Evolutionary conservation across 176 grass and related monocot species (phyloP), one percentile per base, ranked within the genome.

Genomic region (Guadua angustifolia): DNA sequence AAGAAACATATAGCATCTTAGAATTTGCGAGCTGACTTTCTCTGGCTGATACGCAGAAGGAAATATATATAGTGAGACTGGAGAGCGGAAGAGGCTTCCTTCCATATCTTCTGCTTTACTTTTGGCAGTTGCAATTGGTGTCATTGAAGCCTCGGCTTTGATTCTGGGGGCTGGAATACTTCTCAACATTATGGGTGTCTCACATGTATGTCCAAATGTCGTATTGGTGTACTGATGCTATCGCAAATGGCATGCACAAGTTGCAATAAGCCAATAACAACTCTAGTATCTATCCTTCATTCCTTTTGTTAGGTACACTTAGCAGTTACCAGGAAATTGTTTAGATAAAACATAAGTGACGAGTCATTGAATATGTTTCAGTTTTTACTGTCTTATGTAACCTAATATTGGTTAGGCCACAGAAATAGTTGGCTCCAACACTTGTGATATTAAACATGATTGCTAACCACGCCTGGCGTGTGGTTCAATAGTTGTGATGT

Each of bases 181-280:
- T 19, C 87, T 93, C 71, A 89, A 78, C 22, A 21, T 93, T n/a
- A 93, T 93, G 91, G 91, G 91, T 66, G 84, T 93, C 15, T 82
- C 87, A 52, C 22, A 65, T 60, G 87, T 93, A 93, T 84, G 91
- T 87, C 81, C 50, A 62, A 79, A 79, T 75, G 29, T 57, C 18
- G n/a, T 73, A 51, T 39, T 35, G 51, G 14, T 64, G 9, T 64
- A 66, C 45, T 64, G 58, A 59, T 49, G 14, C 42, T 64, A 65
- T 79, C 15, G 5, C 8, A 64, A 43, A 45, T 62, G 24, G 18
- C n/a, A 38, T 32, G 57, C 60, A 19, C 44, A 33, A 64, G 22
- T 65, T 25, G n/a, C 9, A 24, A 60, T n/a, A n/a, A n/a, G n/a
- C n/a, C n/a, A n/a, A n/a, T 49, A 46, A 21, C 59, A 56, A 74